These are phyloP conservation scores for Heliophila coronopifolia DNA, from an alignment of 441 rosid genomes.

Conservation along the genomic window DNA sequence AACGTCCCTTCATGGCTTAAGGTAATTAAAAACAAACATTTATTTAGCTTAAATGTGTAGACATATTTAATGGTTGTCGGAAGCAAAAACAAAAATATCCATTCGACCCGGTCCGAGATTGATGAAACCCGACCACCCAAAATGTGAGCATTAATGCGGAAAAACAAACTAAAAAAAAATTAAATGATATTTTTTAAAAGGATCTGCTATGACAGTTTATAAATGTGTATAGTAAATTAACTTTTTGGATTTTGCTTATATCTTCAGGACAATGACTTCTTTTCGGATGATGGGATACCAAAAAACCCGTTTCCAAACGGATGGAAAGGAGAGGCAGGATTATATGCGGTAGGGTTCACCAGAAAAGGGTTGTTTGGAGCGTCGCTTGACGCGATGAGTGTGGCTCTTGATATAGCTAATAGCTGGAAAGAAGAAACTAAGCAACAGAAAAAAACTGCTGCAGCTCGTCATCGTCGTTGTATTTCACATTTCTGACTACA, in stretches of 20 bases:
- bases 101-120: too few species aligned
- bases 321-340: conserved; percentile 64
- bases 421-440: conserved; percentile 72
- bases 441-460: conserved; percentile 40
- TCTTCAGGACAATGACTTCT: conserved; percentile 77
- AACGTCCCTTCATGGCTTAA: conserved; percentile 86
- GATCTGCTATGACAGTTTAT: too few species aligned
- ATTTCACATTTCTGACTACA: conserved; percentile 52
- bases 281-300: conserved; percentile 46
- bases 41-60: too few species aligned
- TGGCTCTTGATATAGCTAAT: conserved; percentile 50
- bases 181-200: too few species aligned
- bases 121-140: too few species aligned
- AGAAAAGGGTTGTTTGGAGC: conserved; percentile 69
- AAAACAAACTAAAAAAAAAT: too few species aligned
- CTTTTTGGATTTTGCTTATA: too few species aligned
- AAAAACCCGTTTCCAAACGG: conserved; percentile 68
- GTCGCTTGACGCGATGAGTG: conserved; percentile 54
- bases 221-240: too few species aligned
- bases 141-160: too few species aligned
- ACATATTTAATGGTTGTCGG: too few species aligned
- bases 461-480: conserved; percentile 63
- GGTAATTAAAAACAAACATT: conserved; percentile 28
- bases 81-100: too few species aligned
- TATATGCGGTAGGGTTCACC: conserved; percentile 83